Evolutionary conservation across 2,329 filamentous ascomycete species (phyloP), one percentile per base, ranked within the genome.

Genomic region (Lasiodiplodia hormozganensis): DNA sequence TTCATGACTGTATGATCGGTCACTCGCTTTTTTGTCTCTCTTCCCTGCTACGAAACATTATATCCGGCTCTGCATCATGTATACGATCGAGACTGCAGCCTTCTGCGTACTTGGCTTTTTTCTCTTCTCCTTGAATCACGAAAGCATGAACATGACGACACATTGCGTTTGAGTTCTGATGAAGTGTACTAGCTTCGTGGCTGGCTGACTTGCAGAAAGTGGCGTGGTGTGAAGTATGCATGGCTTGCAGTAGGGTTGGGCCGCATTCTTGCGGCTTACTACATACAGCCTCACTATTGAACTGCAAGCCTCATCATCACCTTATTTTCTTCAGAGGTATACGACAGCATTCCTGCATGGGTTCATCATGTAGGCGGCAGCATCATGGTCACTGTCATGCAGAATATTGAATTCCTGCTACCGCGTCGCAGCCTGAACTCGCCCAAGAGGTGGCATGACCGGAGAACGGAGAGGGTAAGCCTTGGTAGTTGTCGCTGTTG

Each of bases 201-300:
- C 40, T 43, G 16, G 40, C 31, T 34, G 31, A 34, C 40, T 8
- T 43, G 40, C 16, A 18, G 40, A 7, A 14, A 16, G 40, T 18
- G 40, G 16, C 18, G 40, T 18, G 18, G 18, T 43, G 40, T 43
- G 40, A 16, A 43, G 18, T 43, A 18, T 43, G 23, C 23, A 14
- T 34, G 52, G 52, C 52, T 54, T 54, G 52, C 52, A 54, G 52
- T 31, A 54, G 52, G 23, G 52, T 31, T 54, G 52, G 52, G 52
- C 52, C 28, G 52, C 43, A 10, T 21, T 47, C 43, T 47, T 47
- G 12, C 14, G 16, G 40, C 40, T 43, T n/a, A 43, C 40, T 8
- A n/a, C 40, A 34, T 43, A 47, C 18, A 47, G 43, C 43, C 43
- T 47, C 43, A 47, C 8, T 47, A 47, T 47, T 21, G 43, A 21